phyloP scores from a whole-genome alignment of 75 land plant genomes.

The Larix kaempferi region DNA sequence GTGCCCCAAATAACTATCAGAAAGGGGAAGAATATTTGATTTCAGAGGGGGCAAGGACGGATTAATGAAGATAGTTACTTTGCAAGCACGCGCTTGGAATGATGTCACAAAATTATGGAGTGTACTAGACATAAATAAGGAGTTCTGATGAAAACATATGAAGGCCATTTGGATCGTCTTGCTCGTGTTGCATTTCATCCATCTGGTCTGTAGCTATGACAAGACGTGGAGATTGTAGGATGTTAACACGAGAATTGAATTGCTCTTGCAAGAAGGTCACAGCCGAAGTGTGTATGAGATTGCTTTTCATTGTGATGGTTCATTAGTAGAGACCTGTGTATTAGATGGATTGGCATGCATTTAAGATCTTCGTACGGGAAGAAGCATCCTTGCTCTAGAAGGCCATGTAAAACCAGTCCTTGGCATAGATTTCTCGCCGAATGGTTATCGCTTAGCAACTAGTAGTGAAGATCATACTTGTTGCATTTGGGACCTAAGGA shows the following conservation, averaged over 20 bases:
- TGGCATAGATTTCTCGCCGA: constrained; percentile 83
- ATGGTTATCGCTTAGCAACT: constrained; percentile 93
- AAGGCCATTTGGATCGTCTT: constrained; percentile 95
- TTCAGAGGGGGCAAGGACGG: too few species aligned
- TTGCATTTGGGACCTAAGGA: constrained; percentile 92
- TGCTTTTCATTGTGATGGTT: constrained; percentile 90
- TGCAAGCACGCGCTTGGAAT: too few species aligned
- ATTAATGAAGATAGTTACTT: too few species aligned
- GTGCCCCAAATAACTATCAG: too few species aligned
- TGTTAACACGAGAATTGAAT: constrained; percentile 75
- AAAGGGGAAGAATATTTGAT: too few species aligned
- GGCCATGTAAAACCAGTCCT: constrained; percentile 98
- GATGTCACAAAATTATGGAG: too few species aligned
- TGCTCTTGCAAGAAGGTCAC: constrained; percentile 97
- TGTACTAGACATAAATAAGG: too few species aligned
- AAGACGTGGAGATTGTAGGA: constrained; percentile 99
- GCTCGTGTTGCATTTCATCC: constrained; percentile 95
- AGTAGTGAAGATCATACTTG: constrained; percentile 97
- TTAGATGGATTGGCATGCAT: constrained; percentile 94
- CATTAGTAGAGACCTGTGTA: constrained; percentile 90
- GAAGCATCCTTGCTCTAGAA: constrained; percentile 92
- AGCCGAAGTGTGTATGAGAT: constrained; percentile 94
- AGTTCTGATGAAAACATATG: constrained; percentile 45
- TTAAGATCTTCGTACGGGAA: constrained; percentile 96
- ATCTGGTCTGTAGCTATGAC: constrained; percentile 93